Conservation (phyloP, 306 rosid species). For the Pueraria montana region DNA sequence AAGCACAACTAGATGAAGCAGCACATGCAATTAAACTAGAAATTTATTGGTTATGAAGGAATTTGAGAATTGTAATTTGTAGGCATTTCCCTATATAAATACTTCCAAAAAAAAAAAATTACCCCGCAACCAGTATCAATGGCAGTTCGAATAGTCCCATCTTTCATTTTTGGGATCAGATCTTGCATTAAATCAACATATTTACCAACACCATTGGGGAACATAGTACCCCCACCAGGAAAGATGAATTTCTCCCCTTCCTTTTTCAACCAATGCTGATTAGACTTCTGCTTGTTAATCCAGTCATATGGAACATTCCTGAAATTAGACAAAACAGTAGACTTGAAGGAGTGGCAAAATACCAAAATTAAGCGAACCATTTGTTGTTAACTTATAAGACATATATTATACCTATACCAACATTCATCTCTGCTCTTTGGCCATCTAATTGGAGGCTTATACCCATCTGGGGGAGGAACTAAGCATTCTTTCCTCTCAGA, state of each 20-base stretch:
- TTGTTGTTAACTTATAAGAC: slow-evolving; percentile 4
- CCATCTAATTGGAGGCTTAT: slow-evolving; percentile 92
- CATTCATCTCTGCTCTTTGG: slow-evolving; percentile 94
- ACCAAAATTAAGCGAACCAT: not conserved
- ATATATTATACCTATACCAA: slow-evolving; percentile 87
- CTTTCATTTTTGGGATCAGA: slow-evolving; percentile 94
- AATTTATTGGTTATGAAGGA: slow-evolving; percentile 4
- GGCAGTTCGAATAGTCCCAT: slow-evolving; percentile 93
- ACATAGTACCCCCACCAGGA: slow-evolving; percentile 99
- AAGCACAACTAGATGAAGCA: slow-evolving; percentile 12
- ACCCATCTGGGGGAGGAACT: slow-evolving; percentile 97
- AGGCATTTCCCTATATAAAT: not conserved
- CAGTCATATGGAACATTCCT: slow-evolving; percentile 99
- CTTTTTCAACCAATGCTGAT: slow-evolving; percentile 95
- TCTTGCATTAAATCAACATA: slow-evolving; percentile 89
- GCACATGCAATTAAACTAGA: not conserved
- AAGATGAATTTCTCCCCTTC: slow-evolving; percentile 94
- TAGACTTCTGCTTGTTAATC: slow-evolving; percentile 96
- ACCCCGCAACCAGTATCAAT: slow-evolving; percentile 99
- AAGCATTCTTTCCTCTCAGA: slow-evolving; percentile 92
- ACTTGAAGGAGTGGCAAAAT: slow-evolving; percentile 1
- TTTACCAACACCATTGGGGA: slow-evolving; percentile 90
- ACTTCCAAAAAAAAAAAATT: slow-evolving; percentile 48
- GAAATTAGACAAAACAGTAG: slow-evolving; percentile 46
- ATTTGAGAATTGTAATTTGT: slow-evolving; percentile 3